These are phyloP conservation scores for Niveomyces coronatus DNA, from an alignment of 2,329 filamentous ascomycete species.

Conservation along the genomic window DNA sequence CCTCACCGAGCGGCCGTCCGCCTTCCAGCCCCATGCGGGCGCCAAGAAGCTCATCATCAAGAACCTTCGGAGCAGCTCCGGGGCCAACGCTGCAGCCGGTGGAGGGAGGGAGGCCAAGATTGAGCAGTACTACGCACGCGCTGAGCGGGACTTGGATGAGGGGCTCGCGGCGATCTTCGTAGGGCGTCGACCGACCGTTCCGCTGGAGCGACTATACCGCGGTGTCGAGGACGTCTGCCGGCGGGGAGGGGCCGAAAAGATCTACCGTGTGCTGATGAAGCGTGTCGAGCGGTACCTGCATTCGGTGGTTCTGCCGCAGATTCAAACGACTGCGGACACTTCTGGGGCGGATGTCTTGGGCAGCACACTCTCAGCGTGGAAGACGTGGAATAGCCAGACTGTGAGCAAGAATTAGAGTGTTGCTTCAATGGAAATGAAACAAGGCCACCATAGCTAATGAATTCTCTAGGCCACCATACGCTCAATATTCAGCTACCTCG, in stretches of 20 bases:
- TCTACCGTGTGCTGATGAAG: slow-evolving; percentile 56
- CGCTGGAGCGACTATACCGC: slow-evolving; percentile 82
- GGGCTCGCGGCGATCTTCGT: slow-evolving; percentile 67
- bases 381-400: slow-evolving; percentile 66
- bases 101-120: slow-evolving; percentile 54
- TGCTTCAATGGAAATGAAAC: too few relatives aligned
- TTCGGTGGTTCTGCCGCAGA: slow-evolving; percentile 43
- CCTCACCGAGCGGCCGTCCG: slow-evolving; percentile 23
- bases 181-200: slow-evolving; percentile 50
- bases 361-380: slow-evolving; percentile 52
- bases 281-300: slow-evolving; percentile 61
- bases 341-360: slow-evolving; percentile 56
- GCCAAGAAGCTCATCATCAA: slow-evolving; percentile 87
- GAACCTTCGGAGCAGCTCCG: slow-evolving; percentile 68
- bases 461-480: slow-evolving; percentile 61
- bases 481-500: slow-evolving; percentile 88
- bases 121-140: slow-evolving; percentile 67
- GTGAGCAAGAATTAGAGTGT: too few relatives aligned
- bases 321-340: slow-evolving; percentile 38
- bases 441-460: slow-evolving; percentile 7
- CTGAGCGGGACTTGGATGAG: slow-evolving; percentile 61
- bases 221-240: slow-evolving; percentile 88
- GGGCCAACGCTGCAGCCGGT: too few relatives aligned
- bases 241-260: slow-evolving; percentile 56
- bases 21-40: slow-evolving; percentile 64